These are phyloP conservation scores for Lunularia cruciata DNA, from an alignment of 225 moss, liverwort and hornwort genomes.

Conservation along the genomic window DNA sequence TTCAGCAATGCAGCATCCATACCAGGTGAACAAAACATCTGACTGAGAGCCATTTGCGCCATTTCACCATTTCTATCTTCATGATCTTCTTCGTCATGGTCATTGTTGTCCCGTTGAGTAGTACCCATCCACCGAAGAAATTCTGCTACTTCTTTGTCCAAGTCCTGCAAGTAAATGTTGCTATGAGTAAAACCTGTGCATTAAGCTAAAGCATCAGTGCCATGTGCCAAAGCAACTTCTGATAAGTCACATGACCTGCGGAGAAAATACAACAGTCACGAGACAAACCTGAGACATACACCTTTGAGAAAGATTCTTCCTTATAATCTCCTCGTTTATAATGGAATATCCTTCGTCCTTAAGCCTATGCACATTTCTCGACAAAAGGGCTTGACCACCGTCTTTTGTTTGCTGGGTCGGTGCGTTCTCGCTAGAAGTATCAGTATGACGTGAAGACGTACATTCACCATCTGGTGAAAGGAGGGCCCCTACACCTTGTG, in stretches of 20 bases:
- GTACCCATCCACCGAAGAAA: conserved; percentile 89
- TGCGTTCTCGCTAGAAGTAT: conserved; percentile 1
- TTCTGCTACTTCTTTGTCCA: conserved; percentile 81
- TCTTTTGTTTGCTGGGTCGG: conserved; percentile 37
- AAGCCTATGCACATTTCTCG: conserved; percentile 12
- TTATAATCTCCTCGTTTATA: conserved; percentile 39
- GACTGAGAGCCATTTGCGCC: conserved; percentile 49
- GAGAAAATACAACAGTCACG: too few species aligned
- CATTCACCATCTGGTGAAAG: conserved; percentile 13
- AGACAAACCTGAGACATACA: conserved; percentile 40
- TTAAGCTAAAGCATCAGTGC: conserved; percentile 16
- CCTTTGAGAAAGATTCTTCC: conserved; percentile 38
- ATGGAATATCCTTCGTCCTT: conserved; percentile 31
- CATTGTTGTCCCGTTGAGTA: conserved; percentile 42
- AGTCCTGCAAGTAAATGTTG: conserved; percentile 48
- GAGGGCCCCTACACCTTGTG: conserved; percentile 38
- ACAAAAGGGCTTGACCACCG: conserved; percentile 19
- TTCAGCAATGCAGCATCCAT: conserved; percentile 90
- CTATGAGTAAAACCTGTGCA: conserved; percentile 1
- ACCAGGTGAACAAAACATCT: conserved; percentile 79
- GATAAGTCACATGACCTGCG: too few species aligned
- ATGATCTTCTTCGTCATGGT: conserved; percentile 41
- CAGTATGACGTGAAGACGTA: background rate
- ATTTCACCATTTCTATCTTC: conserved; percentile 47
- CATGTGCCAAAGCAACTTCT: too few species aligned